Evolutionary conservation across 441 rosid species (phyloP).

Genomic region (Corymbia calophylla): DNA sequence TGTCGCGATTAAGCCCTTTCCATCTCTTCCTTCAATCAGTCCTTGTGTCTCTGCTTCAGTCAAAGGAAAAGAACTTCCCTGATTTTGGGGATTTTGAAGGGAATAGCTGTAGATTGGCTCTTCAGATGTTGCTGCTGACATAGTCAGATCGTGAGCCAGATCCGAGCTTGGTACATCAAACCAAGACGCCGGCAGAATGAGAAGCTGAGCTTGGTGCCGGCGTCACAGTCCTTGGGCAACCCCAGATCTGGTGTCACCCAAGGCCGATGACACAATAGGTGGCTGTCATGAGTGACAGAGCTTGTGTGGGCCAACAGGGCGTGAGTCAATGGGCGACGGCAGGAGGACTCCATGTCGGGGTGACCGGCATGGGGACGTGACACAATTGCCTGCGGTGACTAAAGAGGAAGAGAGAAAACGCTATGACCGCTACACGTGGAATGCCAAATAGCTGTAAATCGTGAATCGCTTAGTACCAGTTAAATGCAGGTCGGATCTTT

Average conservation of each 20-base stretch:
- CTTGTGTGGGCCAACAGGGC: background rate
- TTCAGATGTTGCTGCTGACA: constrained; percentile 53
- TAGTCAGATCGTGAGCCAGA: background rate
- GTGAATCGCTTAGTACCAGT: background rate
- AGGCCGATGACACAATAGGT: background rate
- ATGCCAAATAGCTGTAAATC: background rate
- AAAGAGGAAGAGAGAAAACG: background rate
- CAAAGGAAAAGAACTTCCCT: constrained; percentile 27
- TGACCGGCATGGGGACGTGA: background rate
- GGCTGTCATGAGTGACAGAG: background rate
- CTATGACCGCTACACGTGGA: background rate
- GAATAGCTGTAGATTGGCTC: constrained; percentile 91
- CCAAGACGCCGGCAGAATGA: background rate
- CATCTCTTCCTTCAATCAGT: constrained; percentile 45
- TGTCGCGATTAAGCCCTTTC: constrained; percentile 54
- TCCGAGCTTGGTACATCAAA: background rate
- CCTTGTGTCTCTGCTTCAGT: constrained; percentile 52
- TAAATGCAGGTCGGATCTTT: background rate
- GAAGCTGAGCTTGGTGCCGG: background rate
- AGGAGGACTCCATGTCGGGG: background rate
- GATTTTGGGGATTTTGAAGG: constrained; percentile 40
- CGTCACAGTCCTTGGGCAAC: background rate
- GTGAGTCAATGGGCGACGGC: background rate
- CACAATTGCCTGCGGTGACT: background rate
- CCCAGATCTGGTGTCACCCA: background rate